A percentile compares a stretch with the other conserved stretches of the same genome.
Conservation (phyloP, 306 rosid genomes). For the Ormosia semicastrata region DNA sequence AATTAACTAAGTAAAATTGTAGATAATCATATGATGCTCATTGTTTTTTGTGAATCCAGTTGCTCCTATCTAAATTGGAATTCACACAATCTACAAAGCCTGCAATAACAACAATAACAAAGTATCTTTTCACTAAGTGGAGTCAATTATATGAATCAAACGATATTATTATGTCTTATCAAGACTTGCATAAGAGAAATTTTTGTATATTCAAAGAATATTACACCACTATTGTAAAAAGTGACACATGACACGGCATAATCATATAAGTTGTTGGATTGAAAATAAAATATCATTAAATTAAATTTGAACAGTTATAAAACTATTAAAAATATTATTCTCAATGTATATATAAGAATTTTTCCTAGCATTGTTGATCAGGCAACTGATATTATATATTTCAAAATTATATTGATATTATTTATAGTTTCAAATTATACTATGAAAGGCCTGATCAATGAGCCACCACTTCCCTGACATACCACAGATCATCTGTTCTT, state of each 20-base stretch:
- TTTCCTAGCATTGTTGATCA: background rate
- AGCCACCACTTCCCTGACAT: background rate
- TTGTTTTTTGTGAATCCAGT: background rate
- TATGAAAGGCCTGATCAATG: background rate
- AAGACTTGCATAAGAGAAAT: background rate
- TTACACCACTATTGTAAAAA: too few relatives aligned
- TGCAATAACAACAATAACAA: too few relatives aligned
- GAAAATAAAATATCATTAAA: too few relatives aligned
- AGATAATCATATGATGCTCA: background rate
- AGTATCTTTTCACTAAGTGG: too few relatives aligned
- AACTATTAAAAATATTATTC: too few relatives aligned
- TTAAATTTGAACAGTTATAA: too few relatives aligned
- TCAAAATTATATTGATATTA: background rate
- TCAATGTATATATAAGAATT: too few relatives aligned
- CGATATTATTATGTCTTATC: too few relatives aligned
- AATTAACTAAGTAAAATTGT: background rate
- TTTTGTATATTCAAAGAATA: too few relatives aligned
- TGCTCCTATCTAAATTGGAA: slow-evolving; percentile 6
- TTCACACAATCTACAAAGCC: background rate
- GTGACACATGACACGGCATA: too few relatives aligned
- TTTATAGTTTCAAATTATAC: background rate
- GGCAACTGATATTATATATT: background rate
- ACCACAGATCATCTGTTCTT: background rate
- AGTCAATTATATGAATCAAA: too few relatives aligned
- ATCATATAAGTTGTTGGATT: too few relatives aligned